A percentile compares a stretch with the other conserved stretches of the same genome.
phyloP scores from a whole-genome alignment of 23 red algal genomes.

The Pyropia haitanensis region DNA sequence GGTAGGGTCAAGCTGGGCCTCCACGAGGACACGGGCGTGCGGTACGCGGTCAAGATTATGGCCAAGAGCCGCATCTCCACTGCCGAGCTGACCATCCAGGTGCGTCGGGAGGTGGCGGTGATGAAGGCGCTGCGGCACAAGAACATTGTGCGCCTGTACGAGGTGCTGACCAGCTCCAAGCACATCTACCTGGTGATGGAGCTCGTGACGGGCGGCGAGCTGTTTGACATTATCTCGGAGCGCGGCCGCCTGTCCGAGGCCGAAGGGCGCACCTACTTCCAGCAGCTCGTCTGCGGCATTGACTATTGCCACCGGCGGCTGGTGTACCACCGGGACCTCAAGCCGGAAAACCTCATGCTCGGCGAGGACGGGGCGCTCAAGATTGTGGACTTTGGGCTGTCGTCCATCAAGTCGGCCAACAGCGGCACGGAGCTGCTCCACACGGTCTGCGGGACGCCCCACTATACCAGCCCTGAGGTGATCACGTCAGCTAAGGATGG shows the following conservation, averaged over 20 bases:
- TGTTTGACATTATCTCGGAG: constrained; percentile 47
- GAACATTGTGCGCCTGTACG: constrained; percentile 71
- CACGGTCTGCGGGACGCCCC: constrained; percentile 57
- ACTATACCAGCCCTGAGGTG: constrained; percentile 66
- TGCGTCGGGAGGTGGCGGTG: constrained; percentile 71
- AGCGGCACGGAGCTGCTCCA: constrained; percentile 46
- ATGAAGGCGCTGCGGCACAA: constrained; percentile 74
- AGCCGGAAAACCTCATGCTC: constrained; percentile 84
- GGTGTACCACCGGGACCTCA: constrained; percentile 88
- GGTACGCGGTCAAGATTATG: constrained; percentile 69
- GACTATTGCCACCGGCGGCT: constrained; percentile 72
- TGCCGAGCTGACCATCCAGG: constrained; percentile 47
- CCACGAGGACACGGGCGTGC: constrained; percentile 33
- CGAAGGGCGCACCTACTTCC: constrained; percentile 59
- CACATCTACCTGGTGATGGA: constrained; percentile 86
- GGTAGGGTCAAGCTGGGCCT: constrained; percentile 58
- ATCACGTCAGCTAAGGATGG: constrained; percentile 55
- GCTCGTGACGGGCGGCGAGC: constrained; percentile 67
- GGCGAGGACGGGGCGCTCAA: constrained; percentile 76
- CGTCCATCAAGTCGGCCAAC: constrained; percentile 56
- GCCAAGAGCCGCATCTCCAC: constrained; percentile 50
- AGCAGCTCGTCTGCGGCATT: constrained; percentile 71
- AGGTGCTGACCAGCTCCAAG: constrained; percentile 57
- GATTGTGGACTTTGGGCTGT: constrained; percentile 95
- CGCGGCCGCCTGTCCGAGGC: constrained; percentile 31